A percentile compares a stretch with the other conserved stretches of the same genome.
These are phyloP conservation scores for Colletotrichum godetiae DNA, from an alignment of 2,329 filamentous ascomycete species.

Conservation along the genomic window DNA sequence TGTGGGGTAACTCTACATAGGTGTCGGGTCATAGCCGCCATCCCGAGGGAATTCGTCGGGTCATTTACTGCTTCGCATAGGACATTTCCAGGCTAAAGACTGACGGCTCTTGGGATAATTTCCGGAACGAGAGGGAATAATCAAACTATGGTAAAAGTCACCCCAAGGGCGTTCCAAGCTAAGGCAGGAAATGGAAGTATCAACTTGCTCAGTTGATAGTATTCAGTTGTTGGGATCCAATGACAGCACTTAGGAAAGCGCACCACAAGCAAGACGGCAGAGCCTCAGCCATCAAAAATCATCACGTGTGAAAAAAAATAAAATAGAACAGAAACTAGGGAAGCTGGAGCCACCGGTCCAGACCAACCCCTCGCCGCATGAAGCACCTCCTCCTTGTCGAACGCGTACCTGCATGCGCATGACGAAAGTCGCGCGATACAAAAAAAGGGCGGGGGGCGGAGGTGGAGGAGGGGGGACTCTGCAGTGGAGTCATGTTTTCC, in stretches of 20 bases:
- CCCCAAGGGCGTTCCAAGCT: neutral
- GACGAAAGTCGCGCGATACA: conserved; percentile 2
- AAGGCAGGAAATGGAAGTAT: too few species aligned
- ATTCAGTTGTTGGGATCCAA: neutral
- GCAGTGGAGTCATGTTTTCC: conserved; percentile 17
- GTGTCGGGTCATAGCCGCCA: neutral
- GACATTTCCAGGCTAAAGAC: neutral
- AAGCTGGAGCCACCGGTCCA: conserved; percentile 29
- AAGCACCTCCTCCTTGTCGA: conserved; percentile 31
- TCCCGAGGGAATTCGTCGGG: conserved; percentile 5
- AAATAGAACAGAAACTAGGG: too few species aligned
- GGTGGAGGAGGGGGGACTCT: neutral
- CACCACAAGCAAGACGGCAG: neutral
- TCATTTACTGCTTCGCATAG: neutral
- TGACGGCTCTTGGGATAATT: neutral
- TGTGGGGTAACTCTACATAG: conserved; percentile 15
- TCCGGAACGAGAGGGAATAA: neutral
- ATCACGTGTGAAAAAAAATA: conserved; percentile 12
- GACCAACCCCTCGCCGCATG: conserved; percentile 15
- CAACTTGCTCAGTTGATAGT: too few species aligned
- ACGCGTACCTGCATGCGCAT: conserved; percentile 32
- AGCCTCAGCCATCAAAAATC: neutral
- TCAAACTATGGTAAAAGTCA: neutral
- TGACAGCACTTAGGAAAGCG: neutral
- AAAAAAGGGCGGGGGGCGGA: neutral